Percentiles rank a stretch among this genome's conserved stretches.
phyloP scores from a whole-genome alignment of 2,329 filamentous ascomycete genomes.

The Penicillium thymicola region DNA sequence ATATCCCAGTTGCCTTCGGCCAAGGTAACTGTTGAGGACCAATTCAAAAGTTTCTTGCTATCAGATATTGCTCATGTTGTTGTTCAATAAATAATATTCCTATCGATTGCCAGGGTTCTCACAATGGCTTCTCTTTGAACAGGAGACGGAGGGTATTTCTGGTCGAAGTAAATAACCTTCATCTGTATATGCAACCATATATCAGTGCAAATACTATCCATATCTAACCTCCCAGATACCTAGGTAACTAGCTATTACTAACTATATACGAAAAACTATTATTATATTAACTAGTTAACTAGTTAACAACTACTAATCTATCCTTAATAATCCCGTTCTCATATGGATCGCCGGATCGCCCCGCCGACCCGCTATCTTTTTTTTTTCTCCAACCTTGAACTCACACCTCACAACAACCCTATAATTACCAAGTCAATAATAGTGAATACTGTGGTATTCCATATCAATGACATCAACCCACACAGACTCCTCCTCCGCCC shows the following conservation, averaged over 20 bases:
- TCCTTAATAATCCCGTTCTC: not conserved
- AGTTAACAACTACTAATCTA: too few relatives aligned
- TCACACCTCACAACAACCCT: not conserved
- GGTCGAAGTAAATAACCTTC: not conserved
- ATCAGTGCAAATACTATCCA: not conserved
- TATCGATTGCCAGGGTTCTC: too few relatives aligned
- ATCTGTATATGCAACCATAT: not conserved
- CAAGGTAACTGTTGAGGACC: too few relatives aligned
- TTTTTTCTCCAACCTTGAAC: not conserved
- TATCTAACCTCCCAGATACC: not conserved
- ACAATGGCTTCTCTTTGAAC: too few relatives aligned
- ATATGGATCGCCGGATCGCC: not conserved
- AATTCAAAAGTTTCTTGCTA: too few relatives aligned
- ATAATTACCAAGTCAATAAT: not conserved
- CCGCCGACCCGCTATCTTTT: constrained; percentile 1
- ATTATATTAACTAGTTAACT: not conserved
- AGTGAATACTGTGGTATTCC: not conserved
- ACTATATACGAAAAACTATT: not conserved
- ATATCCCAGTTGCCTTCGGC: too few relatives aligned
- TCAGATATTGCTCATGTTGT: too few relatives aligned
- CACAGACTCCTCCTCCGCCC: constrained; percentile 16
- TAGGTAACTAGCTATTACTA: too few relatives aligned
- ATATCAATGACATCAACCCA: not conserved
- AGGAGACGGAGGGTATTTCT: not conserved
- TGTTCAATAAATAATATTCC: too few relatives aligned